Evolutionary conservation across 805 yeast genomes (phyloP).

Genomic region (Suhomyces prunicola): DNA sequence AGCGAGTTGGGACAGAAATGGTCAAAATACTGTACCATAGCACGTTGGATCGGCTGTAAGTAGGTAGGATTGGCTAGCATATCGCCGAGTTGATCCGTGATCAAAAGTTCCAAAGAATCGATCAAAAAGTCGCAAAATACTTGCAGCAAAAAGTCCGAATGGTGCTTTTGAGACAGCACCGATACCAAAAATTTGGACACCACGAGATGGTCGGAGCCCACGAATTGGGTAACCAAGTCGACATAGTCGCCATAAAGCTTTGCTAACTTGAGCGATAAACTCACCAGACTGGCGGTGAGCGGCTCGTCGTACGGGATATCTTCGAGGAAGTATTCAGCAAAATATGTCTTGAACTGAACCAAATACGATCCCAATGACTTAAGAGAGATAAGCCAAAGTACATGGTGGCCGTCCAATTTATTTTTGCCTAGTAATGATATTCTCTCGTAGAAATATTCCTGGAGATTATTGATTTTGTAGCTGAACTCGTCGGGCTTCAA

Average conservation of each 20-base stretch:
- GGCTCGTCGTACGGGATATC: slow-evolving; percentile 1
- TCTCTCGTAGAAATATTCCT: slow-evolving; percentile 16
- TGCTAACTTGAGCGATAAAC: slow-evolving; percentile 8
- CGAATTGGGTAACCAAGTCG: slow-evolving; percentile 2
- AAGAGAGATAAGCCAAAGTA: slow-evolving; percentile 19
- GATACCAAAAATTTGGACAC: slow-evolving; percentile 1
- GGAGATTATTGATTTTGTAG: slow-evolving; percentile 13
- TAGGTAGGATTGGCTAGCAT: not conserved
- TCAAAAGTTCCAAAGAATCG: slow-evolving; percentile 12
- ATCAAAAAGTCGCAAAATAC: slow-evolving; percentile 2
- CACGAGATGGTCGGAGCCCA: not conserved
- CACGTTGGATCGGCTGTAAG: slow-evolving; percentile 2
- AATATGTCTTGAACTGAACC: not conserved
- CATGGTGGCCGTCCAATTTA: slow-evolving; percentile 11
- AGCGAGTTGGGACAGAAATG: not conserved
- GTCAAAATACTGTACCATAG: slow-evolving; percentile 2
- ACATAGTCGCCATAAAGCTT: slow-evolving; percentile 8
- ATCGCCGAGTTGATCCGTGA: slow-evolving; percentile 5
- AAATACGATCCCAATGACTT: slow-evolving; percentile 4
- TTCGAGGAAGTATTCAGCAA: not conserved
- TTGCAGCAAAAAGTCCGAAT: not conserved
- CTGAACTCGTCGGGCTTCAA: slow-evolving; percentile 11
- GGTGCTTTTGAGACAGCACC: not conserved
- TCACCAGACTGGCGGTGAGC: not conserved
- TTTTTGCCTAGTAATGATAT: slow-evolving; percentile 10